Percentiles rank a stretch among this genome's conserved stretches.
Conservation (phyloP, 768 basidiomycete species). For the Kwoniella mangroviensis region DNA sequence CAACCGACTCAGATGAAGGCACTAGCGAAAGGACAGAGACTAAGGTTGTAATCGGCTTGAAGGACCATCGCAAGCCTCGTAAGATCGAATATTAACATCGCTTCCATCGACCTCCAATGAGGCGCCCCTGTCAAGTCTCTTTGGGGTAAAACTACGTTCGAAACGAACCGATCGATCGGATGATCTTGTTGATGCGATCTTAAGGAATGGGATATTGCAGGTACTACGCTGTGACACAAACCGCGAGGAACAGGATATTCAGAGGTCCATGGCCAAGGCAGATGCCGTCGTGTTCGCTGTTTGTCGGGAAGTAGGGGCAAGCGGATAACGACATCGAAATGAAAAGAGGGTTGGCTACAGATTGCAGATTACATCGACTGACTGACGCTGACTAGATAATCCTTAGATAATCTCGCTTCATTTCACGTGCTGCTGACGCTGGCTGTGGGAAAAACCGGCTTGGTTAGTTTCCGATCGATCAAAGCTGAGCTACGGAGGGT, state of each 20-base stretch:
- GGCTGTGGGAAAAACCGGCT: not conserved
- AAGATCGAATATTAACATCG: not conserved
- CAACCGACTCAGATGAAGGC: slow-evolving; percentile 7
- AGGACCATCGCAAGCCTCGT: not conserved
- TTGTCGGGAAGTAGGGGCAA: not conserved
- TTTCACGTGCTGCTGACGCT: slow-evolving; percentile 2
- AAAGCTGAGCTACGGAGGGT: not conserved
- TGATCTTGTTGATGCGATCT: not conserved
- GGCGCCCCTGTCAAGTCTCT: not conserved
- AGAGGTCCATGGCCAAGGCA: not conserved
- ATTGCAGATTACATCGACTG: not conserved
- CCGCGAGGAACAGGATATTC: no score
- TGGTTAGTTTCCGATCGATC: not conserved
- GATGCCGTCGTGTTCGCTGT: not conserved
- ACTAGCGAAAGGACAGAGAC: slow-evolving; percentile 5
- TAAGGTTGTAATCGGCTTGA: not conserved
- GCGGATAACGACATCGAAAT: slow-evolving; percentile 3
- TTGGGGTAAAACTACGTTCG: not conserved
- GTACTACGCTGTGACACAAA: not conserved
- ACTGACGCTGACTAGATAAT: not conserved
- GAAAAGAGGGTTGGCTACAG: not conserved
- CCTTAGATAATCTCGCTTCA: slow-evolving; percentile 4
- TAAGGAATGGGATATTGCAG: not conserved
- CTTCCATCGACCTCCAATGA: not conserved
- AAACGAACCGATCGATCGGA: not conserved